A percentile compares a stretch with the other conserved stretches of the same genome.
phyloP scores from a whole-genome alignment of 306 rosid genomes.

The Delonix regia region DNA sequence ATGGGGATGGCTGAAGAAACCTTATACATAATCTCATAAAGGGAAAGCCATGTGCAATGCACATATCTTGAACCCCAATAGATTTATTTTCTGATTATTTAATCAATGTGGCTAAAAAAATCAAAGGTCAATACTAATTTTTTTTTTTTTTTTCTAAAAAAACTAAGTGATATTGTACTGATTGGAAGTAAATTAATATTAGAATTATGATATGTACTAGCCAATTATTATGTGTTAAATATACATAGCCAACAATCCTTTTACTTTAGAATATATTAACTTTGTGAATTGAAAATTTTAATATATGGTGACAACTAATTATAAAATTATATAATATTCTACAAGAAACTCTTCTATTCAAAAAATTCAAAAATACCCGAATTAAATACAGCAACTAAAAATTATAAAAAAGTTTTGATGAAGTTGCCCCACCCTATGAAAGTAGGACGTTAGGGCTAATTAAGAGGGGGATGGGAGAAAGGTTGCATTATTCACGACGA shows the following conservation, averaged over 20 bases:
- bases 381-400: no score
- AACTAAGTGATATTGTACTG: background rate
- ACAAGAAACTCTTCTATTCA: no score
- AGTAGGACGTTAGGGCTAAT: conserved; percentile 35
- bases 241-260: background rate
- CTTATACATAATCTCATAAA: no score
- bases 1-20: no score
- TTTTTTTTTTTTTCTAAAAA: no score
- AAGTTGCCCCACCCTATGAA: conserved; percentile 21
- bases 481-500: conserved; percentile 7
- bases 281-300: background rate
- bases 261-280: background rate
- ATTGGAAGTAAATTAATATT: background rate
- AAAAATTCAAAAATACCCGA: no score
- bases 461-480: conserved; percentile 17
- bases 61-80: background rate
- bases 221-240: no score
- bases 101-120: background rate
- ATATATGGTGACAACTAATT: background rate
- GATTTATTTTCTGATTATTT: no score
- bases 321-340: no score
- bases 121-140: background rate
- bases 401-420: no score
- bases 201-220: background rate
- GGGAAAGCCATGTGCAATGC: background rate